Percentiles rank a stretch among this genome's conserved stretches.
Conservation (phyloP, 345 rosid species). For the Corchorus olitorius region DNA sequence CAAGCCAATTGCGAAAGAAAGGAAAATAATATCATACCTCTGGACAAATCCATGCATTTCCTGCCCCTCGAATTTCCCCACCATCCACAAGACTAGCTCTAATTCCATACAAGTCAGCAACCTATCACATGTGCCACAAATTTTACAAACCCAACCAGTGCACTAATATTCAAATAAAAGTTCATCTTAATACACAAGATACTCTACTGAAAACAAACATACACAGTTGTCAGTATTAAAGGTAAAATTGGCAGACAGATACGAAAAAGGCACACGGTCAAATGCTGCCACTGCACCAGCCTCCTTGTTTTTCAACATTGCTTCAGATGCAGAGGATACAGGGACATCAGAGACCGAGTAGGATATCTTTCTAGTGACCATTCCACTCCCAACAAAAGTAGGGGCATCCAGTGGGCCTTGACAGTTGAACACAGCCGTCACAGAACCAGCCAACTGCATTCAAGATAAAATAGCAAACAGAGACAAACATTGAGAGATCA, state of each 20-base stretch:
- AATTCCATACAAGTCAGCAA: constrained; percentile 95
- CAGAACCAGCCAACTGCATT: constrained; percentile 93
- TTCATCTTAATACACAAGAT: constrained; percentile 4
- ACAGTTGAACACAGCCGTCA: constrained; percentile 96
- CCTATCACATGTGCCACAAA: constrained; percentile 45
- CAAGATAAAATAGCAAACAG: constrained; percentile 26
- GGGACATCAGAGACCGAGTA: constrained; percentile 62
- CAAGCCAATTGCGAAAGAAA: neutral
- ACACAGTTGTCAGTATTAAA: constrained; percentile 94
- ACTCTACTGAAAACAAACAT: constrained; percentile 39
- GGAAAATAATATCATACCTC: constrained; percentile 52
- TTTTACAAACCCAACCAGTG: neutral
- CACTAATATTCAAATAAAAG: constrained; percentile 6
- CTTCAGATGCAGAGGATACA: constrained; percentile 78
- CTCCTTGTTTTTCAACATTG: constrained; percentile 87
- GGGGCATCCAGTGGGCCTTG: constrained; percentile 99
- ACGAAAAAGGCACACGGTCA: constrained; percentile 96
- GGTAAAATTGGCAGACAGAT: constrained; percentile 94
- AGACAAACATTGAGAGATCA: constrained; percentile 8
- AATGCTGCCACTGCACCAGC: constrained; percentile 98
- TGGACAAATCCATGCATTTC: constrained; percentile 98
- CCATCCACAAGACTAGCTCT: constrained; percentile 99
- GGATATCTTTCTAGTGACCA: constrained; percentile 87
- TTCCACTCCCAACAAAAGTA: constrained; percentile 93
- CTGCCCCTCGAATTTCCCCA: constrained; percentile 98